A percentile compares a stretch with the other conserved stretches of the same genome.
Evolutionary conservation across 371 early-diverging fungal species (phyloP).

Genomic region (Smittium culicis): DNA sequence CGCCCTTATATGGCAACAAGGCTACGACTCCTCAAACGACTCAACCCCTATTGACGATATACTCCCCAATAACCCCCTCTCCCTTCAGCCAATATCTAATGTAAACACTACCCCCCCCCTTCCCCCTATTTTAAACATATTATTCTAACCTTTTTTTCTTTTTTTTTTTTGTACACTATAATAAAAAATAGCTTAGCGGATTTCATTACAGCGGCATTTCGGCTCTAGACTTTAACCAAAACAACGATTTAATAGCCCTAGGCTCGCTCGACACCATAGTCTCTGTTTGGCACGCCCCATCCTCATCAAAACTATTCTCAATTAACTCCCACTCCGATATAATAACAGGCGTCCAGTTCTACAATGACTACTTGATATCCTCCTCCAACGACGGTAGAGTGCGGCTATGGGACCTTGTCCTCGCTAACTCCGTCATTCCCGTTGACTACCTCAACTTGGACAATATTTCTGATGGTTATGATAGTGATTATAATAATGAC

Average conservation of each 20-base stretch:
- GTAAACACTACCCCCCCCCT: no score
- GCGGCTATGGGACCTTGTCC: constrained; percentile 66
- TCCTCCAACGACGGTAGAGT: constrained; percentile 68
- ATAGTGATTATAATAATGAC: background rate
- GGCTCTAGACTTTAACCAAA: constrained; percentile 51
- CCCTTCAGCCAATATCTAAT: no score
- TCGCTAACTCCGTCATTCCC: constrained; percentile 27
- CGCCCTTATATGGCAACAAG: no score
- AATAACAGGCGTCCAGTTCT: constrained; percentile 53
- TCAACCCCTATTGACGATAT: no score
- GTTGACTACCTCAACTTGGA: constrained; percentile 10
- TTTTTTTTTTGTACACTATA: no score
- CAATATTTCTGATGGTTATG: background rate
- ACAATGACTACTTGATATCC: constrained; percentile 48
- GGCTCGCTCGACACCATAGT: constrained; percentile 65
- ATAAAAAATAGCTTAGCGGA: constrained; percentile 2
- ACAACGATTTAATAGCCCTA: constrained; percentile 48
- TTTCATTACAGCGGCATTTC: constrained; percentile 57
- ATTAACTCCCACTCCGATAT: constrained; percentile 27
- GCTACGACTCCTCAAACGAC: no score
- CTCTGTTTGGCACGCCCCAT: constrained; percentile 40
- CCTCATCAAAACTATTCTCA: constrained; percentile 12
- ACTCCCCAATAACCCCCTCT: no score
- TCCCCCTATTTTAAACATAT: no score
- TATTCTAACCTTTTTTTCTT: no score